A percentile compares a stretch with the other conserved stretches of the same genome.
Evolutionary conservation across 768 basidiomycete genomes (phyloP).

Genomic region (Hemileccinum impolitum): DNA sequence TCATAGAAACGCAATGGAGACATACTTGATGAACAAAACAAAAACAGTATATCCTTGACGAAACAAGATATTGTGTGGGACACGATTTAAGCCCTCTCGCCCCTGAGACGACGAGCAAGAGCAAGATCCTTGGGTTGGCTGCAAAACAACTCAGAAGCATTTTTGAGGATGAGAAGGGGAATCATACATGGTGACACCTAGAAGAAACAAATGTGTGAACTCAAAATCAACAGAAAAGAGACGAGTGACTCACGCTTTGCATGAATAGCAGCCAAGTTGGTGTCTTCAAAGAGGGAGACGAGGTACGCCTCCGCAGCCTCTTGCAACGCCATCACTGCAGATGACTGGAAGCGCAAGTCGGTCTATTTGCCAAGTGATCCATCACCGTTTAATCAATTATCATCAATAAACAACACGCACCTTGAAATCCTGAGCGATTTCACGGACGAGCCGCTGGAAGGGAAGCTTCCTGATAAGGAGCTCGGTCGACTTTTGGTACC

Average conservation of each 20-base stretch:
- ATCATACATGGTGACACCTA: conserved; percentile 57
- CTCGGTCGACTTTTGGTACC: conserved; percentile 99
- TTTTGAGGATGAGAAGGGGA: not conserved
- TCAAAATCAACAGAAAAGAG: not conserved
- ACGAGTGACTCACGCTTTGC: conserved; percentile 58
- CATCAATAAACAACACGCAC: conserved; percentile 36
- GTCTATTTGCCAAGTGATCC: conserved; percentile 44
- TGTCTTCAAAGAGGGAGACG: conserved; percentile 84
- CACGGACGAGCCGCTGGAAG: conserved; percentile 97
- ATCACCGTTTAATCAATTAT: not conserved
- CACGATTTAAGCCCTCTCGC: conserved; percentile 67
- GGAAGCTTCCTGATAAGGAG: conserved; percentile 99
- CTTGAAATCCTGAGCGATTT: conserved; percentile 98
- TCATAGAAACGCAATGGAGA: conserved; percentile 20
- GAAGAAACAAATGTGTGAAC: conserved; percentile 12
- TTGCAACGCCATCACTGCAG: conserved; percentile 90
- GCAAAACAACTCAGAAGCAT: conserved; percentile 17
- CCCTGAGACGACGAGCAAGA: conserved; percentile 80
- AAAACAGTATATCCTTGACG: not conserved
- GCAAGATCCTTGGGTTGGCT: conserved; percentile 90
- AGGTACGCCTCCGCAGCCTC: conserved; percentile 91
- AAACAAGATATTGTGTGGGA: not conserved
- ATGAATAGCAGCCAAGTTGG: conserved; percentile 89
- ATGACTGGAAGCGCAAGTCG: conserved; percentile 93
- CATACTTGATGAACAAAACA: conserved; percentile 15